These are phyloP conservation scores for Aspergillus campestris DNA, from an alignment of 495 filamentous ascomycete genomes.

Conservation along the genomic window DNA sequence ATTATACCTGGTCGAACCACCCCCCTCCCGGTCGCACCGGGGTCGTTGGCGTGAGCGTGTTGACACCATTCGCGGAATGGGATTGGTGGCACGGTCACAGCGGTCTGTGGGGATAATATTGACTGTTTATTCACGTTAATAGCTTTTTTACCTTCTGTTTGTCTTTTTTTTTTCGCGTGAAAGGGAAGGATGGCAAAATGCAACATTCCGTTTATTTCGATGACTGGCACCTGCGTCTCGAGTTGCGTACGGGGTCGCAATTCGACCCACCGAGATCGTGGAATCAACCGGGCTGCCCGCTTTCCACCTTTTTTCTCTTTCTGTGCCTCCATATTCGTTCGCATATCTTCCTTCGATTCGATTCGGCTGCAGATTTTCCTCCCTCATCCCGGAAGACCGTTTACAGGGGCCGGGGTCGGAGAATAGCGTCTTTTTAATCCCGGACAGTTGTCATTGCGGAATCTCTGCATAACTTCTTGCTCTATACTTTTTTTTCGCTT, in stretches of 20 bases:
- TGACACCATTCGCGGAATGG: constrained; percentile 35
- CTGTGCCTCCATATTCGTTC: constrained; percentile 11
- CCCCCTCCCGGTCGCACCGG: constrained; percentile 18
- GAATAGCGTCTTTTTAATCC: constrained; percentile 34
- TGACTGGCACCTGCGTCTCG: constrained; percentile 7
- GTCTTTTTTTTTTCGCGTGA: constrained; percentile 7
- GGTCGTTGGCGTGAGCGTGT: constrained; percentile 21
- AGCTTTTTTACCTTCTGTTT: constrained; percentile 24
- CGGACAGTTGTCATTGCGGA: constrained; percentile 23
- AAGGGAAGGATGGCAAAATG: constrained; percentile 18
- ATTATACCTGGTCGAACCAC: constrained; percentile 22
- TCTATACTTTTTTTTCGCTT: constrained; percentile 15
- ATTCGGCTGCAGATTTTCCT: constrained; percentile 17
- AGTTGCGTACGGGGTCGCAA: too few relatives aligned
- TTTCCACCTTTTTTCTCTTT: constrained; percentile 6
- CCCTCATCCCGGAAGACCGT: constrained; percentile 10
- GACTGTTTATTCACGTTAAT: constrained; percentile 44
- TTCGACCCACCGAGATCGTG: constrained; percentile 1
- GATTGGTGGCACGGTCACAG: constrained; percentile 32
- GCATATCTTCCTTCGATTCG: constrained; percentile 12
- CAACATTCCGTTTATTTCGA: constrained; percentile 17
- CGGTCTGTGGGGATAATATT: constrained; percentile 41
- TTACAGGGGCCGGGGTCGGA: constrained; percentile 24
- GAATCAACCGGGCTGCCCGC: constrained; percentile 7
- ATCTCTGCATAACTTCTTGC: constrained; percentile 16